These are phyloP conservation scores for Juglanconis sp. DNA, from an alignment of 2,329 filamentous ascomycete genomes.

Conservation along the genomic window DNA sequence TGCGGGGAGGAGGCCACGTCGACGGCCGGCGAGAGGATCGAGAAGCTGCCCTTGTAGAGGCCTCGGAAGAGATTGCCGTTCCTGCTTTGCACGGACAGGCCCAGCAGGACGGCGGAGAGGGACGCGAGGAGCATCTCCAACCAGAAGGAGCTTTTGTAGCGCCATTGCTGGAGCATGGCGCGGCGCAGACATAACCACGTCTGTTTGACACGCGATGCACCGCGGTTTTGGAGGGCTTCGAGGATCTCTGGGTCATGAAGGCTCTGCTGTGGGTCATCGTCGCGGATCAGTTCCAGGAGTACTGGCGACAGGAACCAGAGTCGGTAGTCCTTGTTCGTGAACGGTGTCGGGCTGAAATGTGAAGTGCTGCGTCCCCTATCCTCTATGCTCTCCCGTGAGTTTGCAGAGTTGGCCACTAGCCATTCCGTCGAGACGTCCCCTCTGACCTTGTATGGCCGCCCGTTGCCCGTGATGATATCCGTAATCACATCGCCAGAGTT, in stretches of 20 bases:
- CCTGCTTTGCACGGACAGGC: constrained; percentile 47
- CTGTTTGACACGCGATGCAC: constrained; percentile 47
- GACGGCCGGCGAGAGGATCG: constrained; percentile 47
- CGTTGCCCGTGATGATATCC: constrained; percentile 60
- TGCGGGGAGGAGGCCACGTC: constrained; percentile 50
- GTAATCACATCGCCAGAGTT: constrained; percentile 58
- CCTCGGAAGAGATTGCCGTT: constrained; percentile 53
- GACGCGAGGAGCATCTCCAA: constrained; percentile 53
- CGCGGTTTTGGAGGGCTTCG: constrained; percentile 45
- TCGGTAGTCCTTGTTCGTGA: background rate
- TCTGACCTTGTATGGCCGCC: constrained; percentile 43
- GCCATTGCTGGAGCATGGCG: constrained; percentile 55
- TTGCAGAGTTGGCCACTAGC: constrained; percentile 47
- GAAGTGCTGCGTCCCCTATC: constrained; percentile 17
- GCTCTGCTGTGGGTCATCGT: constrained; percentile 32
- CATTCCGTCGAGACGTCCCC: constrained; percentile 46
- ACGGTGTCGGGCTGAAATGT: constrained; percentile 16
- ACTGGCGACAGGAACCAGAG: background rate
- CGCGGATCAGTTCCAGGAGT: constrained; percentile 30
- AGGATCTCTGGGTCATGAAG: constrained; percentile 31
- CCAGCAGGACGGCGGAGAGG: constrained; percentile 52
- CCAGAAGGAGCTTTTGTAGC: constrained; percentile 46
- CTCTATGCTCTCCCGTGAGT: constrained; percentile 25
- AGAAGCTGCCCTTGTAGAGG: constrained; percentile 48
- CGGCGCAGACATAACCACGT: constrained; percentile 50